Conservation (phyloP, 495 filamentous ascomycete genomes). For the Penicillium macrosclerotiorum region DNA sequence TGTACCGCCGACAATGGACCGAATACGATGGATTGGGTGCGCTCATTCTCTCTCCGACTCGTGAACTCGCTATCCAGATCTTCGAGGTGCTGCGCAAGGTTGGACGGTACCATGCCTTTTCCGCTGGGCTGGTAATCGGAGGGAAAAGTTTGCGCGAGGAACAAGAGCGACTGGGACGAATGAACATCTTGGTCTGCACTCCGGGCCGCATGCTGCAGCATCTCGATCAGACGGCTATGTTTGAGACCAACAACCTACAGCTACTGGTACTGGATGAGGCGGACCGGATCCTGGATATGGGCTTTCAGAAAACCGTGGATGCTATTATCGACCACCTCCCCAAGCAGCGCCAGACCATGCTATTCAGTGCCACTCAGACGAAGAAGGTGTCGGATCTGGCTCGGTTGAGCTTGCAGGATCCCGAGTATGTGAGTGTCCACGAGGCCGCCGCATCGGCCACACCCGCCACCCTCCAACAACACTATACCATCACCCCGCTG, state of each 20-base stretch:
- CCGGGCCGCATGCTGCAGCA: conserved; percentile 95
- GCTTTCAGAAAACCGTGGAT: conserved; percentile 87
- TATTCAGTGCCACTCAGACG: conserved; percentile 96
- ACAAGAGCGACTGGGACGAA: conserved; percentile 77
- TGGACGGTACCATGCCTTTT: conserved; percentile 85
- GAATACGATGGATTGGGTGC: conserved; percentile 89
- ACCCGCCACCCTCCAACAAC: conserved; percentile 79
- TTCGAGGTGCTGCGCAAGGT: conserved; percentile 93
- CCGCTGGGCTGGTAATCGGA: conserved; percentile 92
- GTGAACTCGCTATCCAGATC: conserved; percentile 94
- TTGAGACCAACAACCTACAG: conserved; percentile 87
- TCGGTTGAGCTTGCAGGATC: conserved; percentile 79
- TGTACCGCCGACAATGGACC: conserved; percentile 89
- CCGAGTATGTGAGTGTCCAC: conserved; percentile 93
- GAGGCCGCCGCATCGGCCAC: conserved; percentile 80
- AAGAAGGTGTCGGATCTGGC: conserved; percentile 91
- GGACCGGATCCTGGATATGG: conserved; percentile 97
- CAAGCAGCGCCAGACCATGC: conserved; percentile 79
- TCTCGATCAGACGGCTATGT: conserved; percentile 86
- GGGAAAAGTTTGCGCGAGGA: conserved; percentile 89
- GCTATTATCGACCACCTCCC: conserved; percentile 93
- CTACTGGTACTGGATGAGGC: conserved; percentile 95
- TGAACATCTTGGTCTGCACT: conserved; percentile 98
- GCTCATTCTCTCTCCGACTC: conserved; percentile 88
- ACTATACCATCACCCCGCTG: conserved; percentile 82